Base-by-base conservation (phyloP, 495 filamentous ascomycete species). In the Trichocladium antarcticum region DNA sequence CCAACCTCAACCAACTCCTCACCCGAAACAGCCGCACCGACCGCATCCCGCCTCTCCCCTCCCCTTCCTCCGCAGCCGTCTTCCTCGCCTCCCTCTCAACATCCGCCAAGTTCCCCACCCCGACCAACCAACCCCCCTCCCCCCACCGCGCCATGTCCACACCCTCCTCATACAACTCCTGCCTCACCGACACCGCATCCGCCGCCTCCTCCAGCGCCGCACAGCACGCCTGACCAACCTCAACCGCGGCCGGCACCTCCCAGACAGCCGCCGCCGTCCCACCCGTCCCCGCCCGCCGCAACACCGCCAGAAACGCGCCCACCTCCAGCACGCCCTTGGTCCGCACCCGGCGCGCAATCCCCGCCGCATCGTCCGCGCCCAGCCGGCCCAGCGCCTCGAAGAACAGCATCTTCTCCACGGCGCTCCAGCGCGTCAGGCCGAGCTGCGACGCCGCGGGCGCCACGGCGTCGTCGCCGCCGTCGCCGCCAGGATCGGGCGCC, bases 241-340 rank as follows among this genome's bases (percentile, higher is more conserved):
- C 86, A 3, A 76, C 46, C 0, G 90, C 89, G 20, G 86, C 81
- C 1, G 87, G 79, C 0, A 88, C 57, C 38, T 87, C 73, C 50
- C 49, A 56, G 14, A 61, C 47, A 47, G 55, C 57, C 9, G 72
- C 16, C 7, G 32, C 44, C 21, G 41, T 37, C 17, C 12, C 15
- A 7, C 14, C n/a, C 10, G 19, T 14, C 47, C 37, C 10, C 11
- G 5, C 31, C 31, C 10, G 31, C 34, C 74, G 65, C 0, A 96
- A 71, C 2, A 84, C 59, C 14, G 65, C 48, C 8, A 92, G 55
- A 53, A 86, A 89, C 42, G 81, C 74, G 15, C 71, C 71, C 6
- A 92, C 80, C 59, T 97, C 88, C 5, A 85, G 58, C 45, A 78
- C 73, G 41, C 76, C 81, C 55, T 97, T 97, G 1, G 81, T 80